A percentile compares a stretch with the other conserved stretches of the same genome.
phyloP scores from a whole-genome alignment of 768 basidiomycete species.

The Lactifluus echinatus region DNA sequence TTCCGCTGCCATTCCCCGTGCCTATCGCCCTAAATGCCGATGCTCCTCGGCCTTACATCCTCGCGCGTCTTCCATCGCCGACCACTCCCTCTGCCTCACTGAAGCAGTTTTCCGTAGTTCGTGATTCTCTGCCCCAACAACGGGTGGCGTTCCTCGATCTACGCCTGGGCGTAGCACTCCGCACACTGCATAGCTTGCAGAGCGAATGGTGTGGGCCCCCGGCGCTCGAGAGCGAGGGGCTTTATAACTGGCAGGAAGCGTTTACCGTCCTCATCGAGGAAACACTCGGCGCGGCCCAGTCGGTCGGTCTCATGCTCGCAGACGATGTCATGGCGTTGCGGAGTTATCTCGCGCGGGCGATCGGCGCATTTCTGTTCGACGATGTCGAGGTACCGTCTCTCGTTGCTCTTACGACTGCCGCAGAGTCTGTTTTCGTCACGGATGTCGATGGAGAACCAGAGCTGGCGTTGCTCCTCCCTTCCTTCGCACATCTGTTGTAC shows the following conservation, averaged over 20 bases:
- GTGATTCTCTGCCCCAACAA: slow-evolving; percentile 31
- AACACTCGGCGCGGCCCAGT: slow-evolving; percentile 39
- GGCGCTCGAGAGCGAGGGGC: slow-evolving; percentile 25
- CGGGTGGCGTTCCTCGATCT: slow-evolving; percentile 40
- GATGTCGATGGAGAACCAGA: slow-evolving; percentile 28
- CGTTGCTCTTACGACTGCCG: slow-evolving; percentile 52
- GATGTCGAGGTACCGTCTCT: slow-evolving; percentile 66
- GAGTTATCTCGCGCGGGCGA: slow-evolving; percentile 52
- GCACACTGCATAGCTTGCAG: slow-evolving; percentile 58
- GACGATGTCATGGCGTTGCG: slow-evolving; percentile 40
- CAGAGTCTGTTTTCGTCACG: slow-evolving; percentile 46
- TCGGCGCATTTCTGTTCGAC: slow-evolving; percentile 67
- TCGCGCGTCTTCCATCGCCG: slow-evolving; percentile 27
- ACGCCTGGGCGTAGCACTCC: slow-evolving; percentile 51
- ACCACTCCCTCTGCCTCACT: slow-evolving; percentile 12
- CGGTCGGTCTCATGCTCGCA: slow-evolving; percentile 20
- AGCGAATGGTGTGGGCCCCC: slow-evolving; percentile 71
- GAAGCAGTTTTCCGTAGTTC: slow-evolving; percentile 32
- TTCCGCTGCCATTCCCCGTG: slow-evolving; percentile 25
- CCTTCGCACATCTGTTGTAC: slow-evolving; percentile 49
- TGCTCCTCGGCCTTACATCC: slow-evolving; percentile 44
- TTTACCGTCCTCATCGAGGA: slow-evolving; percentile 54
- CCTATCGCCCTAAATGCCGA: slow-evolving; percentile 40
- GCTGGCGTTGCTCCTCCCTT: slow-evolving; percentile 33
- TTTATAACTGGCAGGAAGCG: slow-evolving; percentile 69